Base-by-base conservation (phyloP, 2,329 filamentous ascomycete species). In the Pyrenophora tritici-repentis region DNA sequence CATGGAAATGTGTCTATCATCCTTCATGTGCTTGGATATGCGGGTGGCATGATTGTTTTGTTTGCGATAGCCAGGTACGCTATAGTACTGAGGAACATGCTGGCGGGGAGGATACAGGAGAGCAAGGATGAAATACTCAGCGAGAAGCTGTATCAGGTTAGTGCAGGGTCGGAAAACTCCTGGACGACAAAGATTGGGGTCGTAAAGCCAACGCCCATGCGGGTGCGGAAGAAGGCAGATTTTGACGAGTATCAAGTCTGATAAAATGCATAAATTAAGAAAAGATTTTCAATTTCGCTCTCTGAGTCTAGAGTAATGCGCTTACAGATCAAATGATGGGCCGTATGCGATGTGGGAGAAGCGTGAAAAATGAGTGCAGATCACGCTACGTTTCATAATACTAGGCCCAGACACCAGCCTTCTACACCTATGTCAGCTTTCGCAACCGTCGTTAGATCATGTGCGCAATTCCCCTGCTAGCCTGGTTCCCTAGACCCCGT, bases 11-110 rank as follows among this genome's bases (percentile, higher is more conserved):
- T 44, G 7, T 62, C 59, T 18, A 59, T 67, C 20, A 33, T 67
- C 8, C 33, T 64, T 17, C 62, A 67, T 51, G 55, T 67, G 6
- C 14, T 60, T 6, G 59, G 62, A 10, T 67, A 66, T 50, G 60
- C 62, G 10, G 62, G 40, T 10, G 58, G 55, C 13, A 61, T 66
- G 37, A 44, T 61, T 7, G 47, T 43, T 4, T 54, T 67, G 18
- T 67, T 65, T 31, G 38, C 55, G 14, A 10, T 61, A n/a, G 61
- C 55, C 14, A 47, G 54, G n/a, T 58, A 37, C 32, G 49, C 51
- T 0, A 60, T 63, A n/a, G 39, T 55, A 6, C 29, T 34, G 13
- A 50, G 62, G 18, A 60, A 63, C 22, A 39, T 48, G 47, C 9
- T 63, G 5, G 51, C 56, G 36, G 26, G 22, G 22, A 53, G 45